Base-by-base conservation (phyloP, 352 stramenopile genomes). In the Pythium rhizo-oryzae region DNA sequence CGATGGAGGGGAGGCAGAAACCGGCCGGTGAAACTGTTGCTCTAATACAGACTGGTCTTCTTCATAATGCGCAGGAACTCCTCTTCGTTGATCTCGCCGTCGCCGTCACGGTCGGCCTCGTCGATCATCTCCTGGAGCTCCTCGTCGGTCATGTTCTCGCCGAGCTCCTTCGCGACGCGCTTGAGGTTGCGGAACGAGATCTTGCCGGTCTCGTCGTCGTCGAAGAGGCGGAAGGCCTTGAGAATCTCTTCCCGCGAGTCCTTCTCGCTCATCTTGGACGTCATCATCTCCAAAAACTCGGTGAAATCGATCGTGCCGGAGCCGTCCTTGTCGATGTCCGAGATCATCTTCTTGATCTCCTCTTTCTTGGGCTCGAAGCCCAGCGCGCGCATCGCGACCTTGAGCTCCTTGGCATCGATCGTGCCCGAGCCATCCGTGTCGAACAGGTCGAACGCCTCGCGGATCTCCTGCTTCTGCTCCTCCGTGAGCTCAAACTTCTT, bases 121-220 rank as follows among this genome's bases (percentile, higher is more conserved):
- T 99, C 96, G 74, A 99, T 99, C 97, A 99, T 99, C 74, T 99
- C 97, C 67, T 98, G 86, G 46, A 99, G 80, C 76, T 99, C 97
- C 55, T 97, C 95, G 81, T 99, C 96, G 56, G 90, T 98, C 93
- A 98, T 98, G 67, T 96, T 98, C 82, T 99, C 96, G 33, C 97
- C 97, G 6, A 99, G 82, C 72, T 99, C 97, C 69, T 98, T 98
- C 8, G 96, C 96, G 44, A 99, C 97, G 47, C 96, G 88, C 79
- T 99, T 99, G 62, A 99, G 84, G 81, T 99, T 99, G 62, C 92
- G 84, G 65, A 99, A 93, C 18, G 94, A 98, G 77, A 99, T 99
- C 68, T 98, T 98, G 50, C 97, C 96, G 5, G 96, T 98, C 75
- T 98, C 85, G 68, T 99, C 94, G 75, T 99, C 96, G 81, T 99